phyloP scores from a whole-genome alignment of 768 basidiomycete genomes.

The Russula sp. region DNA sequence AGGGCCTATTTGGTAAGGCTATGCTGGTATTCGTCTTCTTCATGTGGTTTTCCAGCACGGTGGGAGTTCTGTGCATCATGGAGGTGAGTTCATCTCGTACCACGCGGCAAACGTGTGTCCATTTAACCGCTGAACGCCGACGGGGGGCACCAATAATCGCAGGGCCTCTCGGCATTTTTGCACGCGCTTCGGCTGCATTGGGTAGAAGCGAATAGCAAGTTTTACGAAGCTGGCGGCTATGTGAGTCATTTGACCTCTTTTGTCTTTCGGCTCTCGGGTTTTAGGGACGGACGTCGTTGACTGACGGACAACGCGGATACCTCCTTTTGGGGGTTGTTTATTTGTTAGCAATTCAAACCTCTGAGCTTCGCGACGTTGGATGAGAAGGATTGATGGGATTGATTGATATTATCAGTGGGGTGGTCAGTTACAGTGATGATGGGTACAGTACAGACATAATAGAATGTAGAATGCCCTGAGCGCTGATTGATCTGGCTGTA shows the following conservation, averaged over 20 bases:
- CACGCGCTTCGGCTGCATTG: conserved; percentile 96
- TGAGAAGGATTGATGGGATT: conserved; percentile 27
- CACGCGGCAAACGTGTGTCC: conserved; percentile 19
- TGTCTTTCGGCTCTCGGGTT: not conserved
- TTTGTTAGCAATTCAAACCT: conserved; percentile 40
- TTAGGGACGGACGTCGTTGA: not conserved
- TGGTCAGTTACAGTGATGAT: not conserved
- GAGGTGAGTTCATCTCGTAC: conserved; percentile 55
- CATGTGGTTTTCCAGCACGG: conserved; percentile 76
- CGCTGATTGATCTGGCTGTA: not conserved
- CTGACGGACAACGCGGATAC: conserved; percentile 19
- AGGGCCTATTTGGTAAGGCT: conserved; percentile 50
- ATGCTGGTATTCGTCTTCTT: conserved; percentile 41
- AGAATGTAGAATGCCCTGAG: too few species aligned
- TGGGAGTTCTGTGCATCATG: conserved; percentile 84
- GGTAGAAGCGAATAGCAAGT: conserved; percentile 98
- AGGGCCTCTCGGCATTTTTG: conserved; percentile 93
- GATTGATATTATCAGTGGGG: not conserved
- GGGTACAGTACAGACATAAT: not conserved
- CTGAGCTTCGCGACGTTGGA: conserved; percentile 40
- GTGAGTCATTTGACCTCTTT: conserved; percentile 41
- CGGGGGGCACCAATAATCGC: not conserved
- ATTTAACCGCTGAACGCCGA: not conserved
- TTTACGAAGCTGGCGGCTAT: conserved; percentile 84
- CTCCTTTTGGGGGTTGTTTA: conserved; percentile 25